Base-by-base conservation (phyloP, 768 basidiomycete genomes). In the Terana coerulea region DNA sequence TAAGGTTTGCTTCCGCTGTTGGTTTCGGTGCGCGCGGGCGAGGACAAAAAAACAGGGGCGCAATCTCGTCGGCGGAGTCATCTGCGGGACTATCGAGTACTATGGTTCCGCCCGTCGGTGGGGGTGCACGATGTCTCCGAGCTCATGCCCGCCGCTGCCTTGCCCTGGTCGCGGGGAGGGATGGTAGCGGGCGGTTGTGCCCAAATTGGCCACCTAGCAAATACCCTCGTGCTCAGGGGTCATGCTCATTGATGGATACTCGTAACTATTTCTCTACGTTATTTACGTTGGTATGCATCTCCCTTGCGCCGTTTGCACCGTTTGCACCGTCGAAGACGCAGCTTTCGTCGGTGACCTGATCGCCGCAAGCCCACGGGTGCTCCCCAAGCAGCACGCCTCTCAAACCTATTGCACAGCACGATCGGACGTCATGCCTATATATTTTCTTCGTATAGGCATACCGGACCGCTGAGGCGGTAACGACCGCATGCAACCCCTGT, bases 1-100 rank as follows among this genome's bases (percentile, higher is more conserved):
- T 62, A 65, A 66, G 61, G 63, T 68, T 69, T 69, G 68, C 64
- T 66, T 65, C 68, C 68, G 68, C 64, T 60, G 48, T 51, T 52
- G 53, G 44, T 47, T 47, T 54, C 49, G 41, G 52, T 55, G 48
- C 59, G 55, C 56, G 55, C 56, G 59, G 40, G 33, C 54, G 30
- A 41, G 49, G 29, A 57, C 57, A 50, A n/a, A 61, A 58, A 59
- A 56, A 56, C 59, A 56, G 60, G 54, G 54, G 49, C 50, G 33
- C 53, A 54, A 49, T 39, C 34, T 42, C 53, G 42, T 31, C 25
- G 26, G n/a, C 47, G 53, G 25, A 21, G 48, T 26, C 34, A 49
- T 45, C 49, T 41, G 30, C 43, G 58, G 55, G 56, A 51, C 54
- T 54, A 54, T 58, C 54, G 55, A 49, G 47, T 49, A 39, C 34